Base-by-base conservation (phyloP, 129 eudicot species). In the Artemisia argyi region DNA sequence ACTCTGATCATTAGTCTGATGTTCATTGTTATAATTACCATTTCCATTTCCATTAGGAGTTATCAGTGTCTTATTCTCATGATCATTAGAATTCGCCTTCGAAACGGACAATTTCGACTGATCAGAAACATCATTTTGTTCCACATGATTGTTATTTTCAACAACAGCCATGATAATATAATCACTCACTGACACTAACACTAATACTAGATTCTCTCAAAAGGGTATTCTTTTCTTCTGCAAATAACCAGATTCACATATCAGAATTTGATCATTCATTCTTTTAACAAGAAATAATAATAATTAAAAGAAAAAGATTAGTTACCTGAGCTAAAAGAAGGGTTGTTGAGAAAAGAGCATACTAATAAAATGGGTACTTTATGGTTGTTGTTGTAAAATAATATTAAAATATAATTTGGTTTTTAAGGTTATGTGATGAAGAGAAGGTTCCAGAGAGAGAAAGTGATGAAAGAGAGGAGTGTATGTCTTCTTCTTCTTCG, bases 131-230 rank as follows among this genome's bases (percentile, higher is more conserved):
- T 47, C 72, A 57, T 77, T 73, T 85, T 83, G 35, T 30, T 30
- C 78, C 69, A 74, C 72, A 49, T 35, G 71, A 35, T 51, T 63
- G 51, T 49, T 53, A 79, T 86, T 89, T 67, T 86, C 96, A 53
- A 86, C 87, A 74, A 90, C 81, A 48, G 91, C 93, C 96, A 90
- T 90, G 80, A 46, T 66, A 73, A 71, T 61, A 74, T 6, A 57
- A 30, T 67, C 72, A 73, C 60, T 61, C 3, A 73, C 61, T 55
- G 49, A 73, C 77, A 61, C 77, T 26, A 26, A 22, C 1, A 65
- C 30, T 30, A 30, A 30, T 4, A 30, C 35, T 30, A 30, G n/a
- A 30, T 30, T 3, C 6, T 20, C 65, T 11, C 44, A 49, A 61
- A 75, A 42, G 15, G 59, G 59, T 30, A 15, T 65, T 75, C 28